Conservation (phyloP, 306 rosid species). For the Biancaea sappan region DNA sequence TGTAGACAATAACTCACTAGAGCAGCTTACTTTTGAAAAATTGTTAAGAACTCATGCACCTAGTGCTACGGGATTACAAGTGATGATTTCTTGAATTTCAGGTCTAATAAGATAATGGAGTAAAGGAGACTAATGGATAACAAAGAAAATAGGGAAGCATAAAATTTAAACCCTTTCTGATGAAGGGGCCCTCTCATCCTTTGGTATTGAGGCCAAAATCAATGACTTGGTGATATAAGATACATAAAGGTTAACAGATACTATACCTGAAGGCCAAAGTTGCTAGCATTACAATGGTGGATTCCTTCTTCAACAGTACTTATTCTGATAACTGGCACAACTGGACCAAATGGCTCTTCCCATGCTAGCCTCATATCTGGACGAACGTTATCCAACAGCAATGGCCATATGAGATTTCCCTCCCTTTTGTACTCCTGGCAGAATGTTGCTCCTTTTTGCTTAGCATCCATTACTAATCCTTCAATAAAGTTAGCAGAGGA, state of each 20-base stretch:
- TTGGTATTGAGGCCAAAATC: not conserved
- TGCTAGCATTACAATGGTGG: slow-evolving; percentile 91
- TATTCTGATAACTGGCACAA: slow-evolving; percentile 76
- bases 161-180: not conserved
- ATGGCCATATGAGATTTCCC: slow-evolving; percentile 90
- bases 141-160: not conserved
- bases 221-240: not conserved
- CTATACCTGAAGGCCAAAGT: slow-evolving; percentile 86
- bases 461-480: slow-evolving; percentile 78
- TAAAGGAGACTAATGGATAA: not conserved
- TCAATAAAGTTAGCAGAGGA: slow-evolving; percentile 83
- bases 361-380: slow-evolving; percentile 92
- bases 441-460: slow-evolving; percentile 80
- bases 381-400: slow-evolving; percentile 75
- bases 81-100: not conserved
- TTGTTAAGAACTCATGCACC: not conserved
- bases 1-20: not conserved
- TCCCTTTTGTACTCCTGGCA: slow-evolving; percentile 81
- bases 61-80: not conserved
- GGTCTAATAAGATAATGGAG: not conserved
- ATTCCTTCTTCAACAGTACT: slow-evolving; percentile 84
- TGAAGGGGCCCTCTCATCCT: not conserved
- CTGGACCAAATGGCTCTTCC: slow-evolving; percentile 96
- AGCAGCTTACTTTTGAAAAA: not conserved
- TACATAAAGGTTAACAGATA: not conserved